Conservation (phyloP, 2,329 filamentous ascomycete genomes). For the Dendrostoma leiphaemia region DNA sequence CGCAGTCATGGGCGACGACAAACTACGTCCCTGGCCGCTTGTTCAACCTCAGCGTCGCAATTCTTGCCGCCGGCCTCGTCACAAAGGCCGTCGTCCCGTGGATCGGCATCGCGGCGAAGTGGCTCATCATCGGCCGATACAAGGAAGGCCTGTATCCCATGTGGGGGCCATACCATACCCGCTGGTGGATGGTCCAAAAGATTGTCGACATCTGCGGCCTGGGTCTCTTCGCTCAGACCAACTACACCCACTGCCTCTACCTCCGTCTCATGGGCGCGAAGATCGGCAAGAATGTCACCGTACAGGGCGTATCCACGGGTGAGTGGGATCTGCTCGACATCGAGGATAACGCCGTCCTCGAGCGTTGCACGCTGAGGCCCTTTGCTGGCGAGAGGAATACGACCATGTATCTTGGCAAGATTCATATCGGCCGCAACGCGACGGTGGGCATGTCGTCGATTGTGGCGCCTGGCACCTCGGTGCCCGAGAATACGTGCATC, state of each 20-base stretch:
- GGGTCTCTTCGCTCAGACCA: constrained; percentile 41
- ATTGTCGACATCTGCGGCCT: constrained; percentile 46
- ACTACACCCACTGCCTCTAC: constrained; percentile 41
- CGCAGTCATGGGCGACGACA: constrained; percentile 38
- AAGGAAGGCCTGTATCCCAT: constrained; percentile 55
- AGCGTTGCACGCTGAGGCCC: constrained; percentile 47
- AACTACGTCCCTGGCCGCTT: constrained; percentile 41
- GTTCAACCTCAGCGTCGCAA: constrained; percentile 44
- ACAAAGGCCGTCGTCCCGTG: constrained; percentile 41
- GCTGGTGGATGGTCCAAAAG: constrained; percentile 60
- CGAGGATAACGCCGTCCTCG: constrained; percentile 45
- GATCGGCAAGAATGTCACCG: constrained; percentile 50
- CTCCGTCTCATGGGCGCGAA: constrained; percentile 51
- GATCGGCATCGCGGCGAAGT: constrained; percentile 50
- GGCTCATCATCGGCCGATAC: constrained; percentile 53
- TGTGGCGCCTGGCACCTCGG: constrained; percentile 46
- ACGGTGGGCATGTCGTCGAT: constrained; percentile 48
- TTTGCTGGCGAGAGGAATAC: constrained; percentile 57
- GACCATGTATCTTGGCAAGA: constrained; percentile 53
- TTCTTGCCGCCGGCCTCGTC: constrained; percentile 39
- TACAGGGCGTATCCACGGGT: constrained; percentile 44
- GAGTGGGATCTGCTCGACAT: constrained; percentile 58
- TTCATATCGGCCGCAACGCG: constrained; percentile 46
- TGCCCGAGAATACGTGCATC: constrained; percentile 50
- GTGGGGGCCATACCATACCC: constrained; percentile 57